phyloP scores from a whole-genome alignment of 2,329 filamentous ascomycete genomes.

The Pezicula neosporulosa region DNA sequence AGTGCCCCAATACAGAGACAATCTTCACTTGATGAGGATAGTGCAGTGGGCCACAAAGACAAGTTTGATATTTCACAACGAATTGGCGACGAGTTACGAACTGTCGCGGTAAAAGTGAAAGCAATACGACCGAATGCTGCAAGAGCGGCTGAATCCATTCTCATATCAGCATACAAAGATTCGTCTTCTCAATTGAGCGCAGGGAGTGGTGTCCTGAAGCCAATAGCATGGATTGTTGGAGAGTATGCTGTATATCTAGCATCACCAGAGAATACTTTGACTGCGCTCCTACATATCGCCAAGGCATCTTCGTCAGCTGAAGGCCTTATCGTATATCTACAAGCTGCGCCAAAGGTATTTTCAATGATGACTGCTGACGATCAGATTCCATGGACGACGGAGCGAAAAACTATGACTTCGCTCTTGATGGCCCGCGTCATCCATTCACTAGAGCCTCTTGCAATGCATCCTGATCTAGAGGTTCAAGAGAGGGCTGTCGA shows the following conservation, averaged over 20 bases:
- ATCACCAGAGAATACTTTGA: constrained; percentile 68
- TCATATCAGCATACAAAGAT: constrained; percentile 56
- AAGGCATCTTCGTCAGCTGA: constrained; percentile 51
- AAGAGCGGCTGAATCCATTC: constrained; percentile 72
- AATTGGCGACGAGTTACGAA: constrained; percentile 84
- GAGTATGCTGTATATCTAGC: constrained; percentile 77
- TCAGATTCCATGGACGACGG: constrained; percentile 63
- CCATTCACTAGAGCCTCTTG: constrained; percentile 75
- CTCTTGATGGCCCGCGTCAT: constrained; percentile 80
- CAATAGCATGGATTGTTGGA: constrained; percentile 81
- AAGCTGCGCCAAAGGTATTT: constrained; percentile 84
- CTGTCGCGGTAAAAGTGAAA: constrained; percentile 86
- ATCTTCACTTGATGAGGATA: constrained; percentile 16
- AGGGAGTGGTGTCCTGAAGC: constrained; percentile 65
- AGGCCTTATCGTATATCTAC: constrained; percentile 75
- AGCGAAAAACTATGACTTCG: constrained; percentile 70
- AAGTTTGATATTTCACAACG: constrained; percentile 53
- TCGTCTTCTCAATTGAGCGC: constrained; percentile 52
- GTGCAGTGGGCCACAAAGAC: constrained; percentile 6
- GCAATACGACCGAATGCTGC: constrained; percentile 79
- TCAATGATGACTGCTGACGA: constrained; percentile 65
- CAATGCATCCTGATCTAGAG: constrained; percentile 81
- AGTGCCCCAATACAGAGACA: constrained; percentile 53
- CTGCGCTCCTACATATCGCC: constrained; percentile 67
- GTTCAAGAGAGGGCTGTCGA: constrained; percentile 94